Base-by-base conservation (phyloP, 148 eudicot genomes). In the Mesembryanthemum crystallinum region DNA sequence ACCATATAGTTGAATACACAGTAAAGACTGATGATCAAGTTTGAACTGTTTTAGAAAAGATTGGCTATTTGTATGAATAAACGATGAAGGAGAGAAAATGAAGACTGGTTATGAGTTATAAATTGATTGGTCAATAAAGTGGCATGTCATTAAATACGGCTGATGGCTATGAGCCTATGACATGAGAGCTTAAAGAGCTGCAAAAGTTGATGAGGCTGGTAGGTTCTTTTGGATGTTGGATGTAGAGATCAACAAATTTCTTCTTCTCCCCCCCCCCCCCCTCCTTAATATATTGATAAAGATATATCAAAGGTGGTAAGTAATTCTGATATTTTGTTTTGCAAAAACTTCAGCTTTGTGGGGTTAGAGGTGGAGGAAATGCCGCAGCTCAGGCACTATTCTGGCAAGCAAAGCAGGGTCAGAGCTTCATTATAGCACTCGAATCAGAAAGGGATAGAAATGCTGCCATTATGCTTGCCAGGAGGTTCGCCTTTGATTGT, bases 351-450 rank as follows among this genome's bases (percentile, higher is more conserved):
- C 75, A 96, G 99, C 85, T 96, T 37, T 96, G 98, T 73, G 99
- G 99, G 70, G 94, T 96, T 30, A 85, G 98, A 82, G 99, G 99
- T 23, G 99, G 99, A 13, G 99, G 99, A 24, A 96, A 96, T 65
- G 99, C 99, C 45, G 98, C 99, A 77, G 90, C 95, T 42, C 99
- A 96, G 77, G 94, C 98, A 59, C 62, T 85, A 47, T 92, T 87
- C 74, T 96, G 98, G 99, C 95, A 87, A 83, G 91, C 87, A 76
- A 92, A 89, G 76, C 68, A 64, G 5, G 97, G 97, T 32, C 80
- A 84, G 77, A 87, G 93, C 79, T 91, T 92, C 79, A 89, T 89
- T 28, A 71, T 92, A 67, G 99, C 98, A 75, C 92, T 89, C 54
- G 99, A 96, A 74, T 88, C 99, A 24, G 93, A 79, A 69, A 82